Conservation (phyloP, 192 early-diverging fungal genomes). For the Coemansia sp. region DNA sequence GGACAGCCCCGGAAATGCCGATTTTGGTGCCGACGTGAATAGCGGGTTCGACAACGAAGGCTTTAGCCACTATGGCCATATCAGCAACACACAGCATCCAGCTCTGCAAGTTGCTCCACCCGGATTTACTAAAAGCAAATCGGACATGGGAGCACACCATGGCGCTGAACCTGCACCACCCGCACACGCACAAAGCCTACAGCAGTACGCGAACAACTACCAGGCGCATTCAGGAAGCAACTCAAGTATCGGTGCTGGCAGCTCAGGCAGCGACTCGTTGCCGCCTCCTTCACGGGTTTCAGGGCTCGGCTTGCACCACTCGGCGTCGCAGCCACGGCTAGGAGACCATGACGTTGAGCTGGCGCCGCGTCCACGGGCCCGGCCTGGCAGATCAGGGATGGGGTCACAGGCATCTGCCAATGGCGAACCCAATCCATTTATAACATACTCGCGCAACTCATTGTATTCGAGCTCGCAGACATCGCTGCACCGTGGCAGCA, state of each 20-base stretch:
- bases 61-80: constrained; percentile 38
- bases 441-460: constrained; percentile 54
- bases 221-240: constrained; percentile 19
- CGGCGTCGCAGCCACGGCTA: constrained; percentile 41
- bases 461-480: constrained; percentile 54
- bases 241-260: constrained; percentile 29
- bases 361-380: constrained; percentile 34
- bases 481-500: constrained; percentile 45
- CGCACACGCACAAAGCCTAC: constrained; percentile 7
- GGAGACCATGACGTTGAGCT: constrained; percentile 24
- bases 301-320: constrained; percentile 33
- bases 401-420: constrained; percentile 8
- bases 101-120: constrained; percentile 6
- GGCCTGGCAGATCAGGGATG: constrained; percentile 38
- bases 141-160: constrained; percentile 17
- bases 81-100: constrained; percentile 16
- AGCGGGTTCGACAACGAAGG: constrained; percentile 47
- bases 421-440: constrained; percentile 46
- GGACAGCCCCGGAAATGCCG: constrained; percentile 18
- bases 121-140: constrained; percentile 8
- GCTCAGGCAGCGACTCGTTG: constrained; percentile 23
- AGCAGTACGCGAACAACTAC: constrained; percentile 19
- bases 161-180: not conserved
- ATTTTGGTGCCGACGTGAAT: constrained; percentile 38
- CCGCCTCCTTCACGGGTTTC: constrained; percentile 16